A percentile compares a stretch with the other conserved stretches of the same genome.
Evolutionary conservation across 805 yeast genomes (phyloP).

Genomic region (Lachancea thermotolerans): DNA sequence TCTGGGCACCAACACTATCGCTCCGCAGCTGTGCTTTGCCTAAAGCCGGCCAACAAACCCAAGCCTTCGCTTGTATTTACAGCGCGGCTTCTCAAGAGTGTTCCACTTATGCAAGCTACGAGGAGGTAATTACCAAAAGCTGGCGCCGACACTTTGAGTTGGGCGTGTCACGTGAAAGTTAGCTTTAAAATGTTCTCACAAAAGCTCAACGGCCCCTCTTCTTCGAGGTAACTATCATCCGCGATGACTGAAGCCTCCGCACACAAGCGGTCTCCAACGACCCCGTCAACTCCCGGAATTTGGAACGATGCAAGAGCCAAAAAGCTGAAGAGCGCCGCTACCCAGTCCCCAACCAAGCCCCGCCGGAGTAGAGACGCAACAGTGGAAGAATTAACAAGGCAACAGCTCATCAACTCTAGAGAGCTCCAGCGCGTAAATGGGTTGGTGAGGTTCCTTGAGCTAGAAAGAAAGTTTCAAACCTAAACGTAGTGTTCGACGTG

Average conservation of each 20-base stretch:
- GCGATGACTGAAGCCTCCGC: conserved; percentile 1
- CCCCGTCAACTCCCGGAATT: conserved; percentile 13
- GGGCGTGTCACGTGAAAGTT: too few relatives aligned
- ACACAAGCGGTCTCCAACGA: conserved; percentile 16
- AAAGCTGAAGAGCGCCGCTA: conserved; percentile 7
- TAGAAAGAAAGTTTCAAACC: conserved; percentile 14
- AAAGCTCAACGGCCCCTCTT: neutral
- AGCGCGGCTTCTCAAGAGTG: too few relatives aligned
- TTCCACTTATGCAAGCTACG: too few relatives aligned
- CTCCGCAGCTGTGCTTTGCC: too few relatives aligned
- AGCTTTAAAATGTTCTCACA: neutral
- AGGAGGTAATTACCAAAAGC: too few relatives aligned
- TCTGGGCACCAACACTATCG: too few relatives aligned
- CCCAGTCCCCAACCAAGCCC: conserved; percentile 14
- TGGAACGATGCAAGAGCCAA: conserved; percentile 7
- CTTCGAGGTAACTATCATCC: neutral
- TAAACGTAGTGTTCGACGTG: neutral
- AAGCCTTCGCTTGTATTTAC: too few relatives aligned
- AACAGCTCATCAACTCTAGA: conserved; percentile 13
- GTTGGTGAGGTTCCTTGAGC: conserved; percentile 20
- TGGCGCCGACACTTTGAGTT: too few relatives aligned
- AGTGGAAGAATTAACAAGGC: conserved; percentile 11
- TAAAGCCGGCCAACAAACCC: too few relatives aligned
- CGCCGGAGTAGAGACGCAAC: conserved; percentile 2
- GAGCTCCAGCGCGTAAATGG: conserved; percentile 17